These are phyloP conservation scores for Hippophae rhamnoides DNA, from an alignment of 306 rosid genomes.

Conservation along the genomic window DNA sequence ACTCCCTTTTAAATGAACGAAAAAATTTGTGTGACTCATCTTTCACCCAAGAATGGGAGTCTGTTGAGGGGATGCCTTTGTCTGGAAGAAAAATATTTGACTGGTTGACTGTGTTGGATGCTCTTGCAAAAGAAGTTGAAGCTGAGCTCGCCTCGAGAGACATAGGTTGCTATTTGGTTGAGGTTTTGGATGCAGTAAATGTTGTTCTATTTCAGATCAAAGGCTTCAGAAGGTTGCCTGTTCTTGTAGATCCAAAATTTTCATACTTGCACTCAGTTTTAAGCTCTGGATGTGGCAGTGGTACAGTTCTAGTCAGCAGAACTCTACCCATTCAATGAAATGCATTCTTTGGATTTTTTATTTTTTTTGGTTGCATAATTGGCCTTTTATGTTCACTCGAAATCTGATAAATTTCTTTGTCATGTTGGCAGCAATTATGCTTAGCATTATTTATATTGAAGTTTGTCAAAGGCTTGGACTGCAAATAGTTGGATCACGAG, in stretches of 20 bases:
- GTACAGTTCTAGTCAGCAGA: constrained; percentile 6
- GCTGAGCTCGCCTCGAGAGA: constrained; percentile 5
- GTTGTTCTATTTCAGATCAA: constrained; percentile 9
- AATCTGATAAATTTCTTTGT: not conserved
- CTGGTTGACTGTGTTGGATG: constrained; percentile 12
- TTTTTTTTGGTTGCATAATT: not conserved
- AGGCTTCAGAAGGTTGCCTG: constrained; percentile 11
- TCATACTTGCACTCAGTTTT: constrained; percentile 14
- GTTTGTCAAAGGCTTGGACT: constrained; percentile 1
- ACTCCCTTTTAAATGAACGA: constrained; percentile 1
- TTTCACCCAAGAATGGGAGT: constrained; percentile 1
- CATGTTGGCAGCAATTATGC: constrained; percentile 10
- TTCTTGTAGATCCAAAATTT: constrained; percentile 5
- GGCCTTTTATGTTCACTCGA: not conserved
- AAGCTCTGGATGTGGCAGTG: constrained; percentile 15
- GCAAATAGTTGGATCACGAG: constrained; percentile 13
- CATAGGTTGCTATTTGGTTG: constrained; percentile 8
- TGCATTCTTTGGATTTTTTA: not conserved
- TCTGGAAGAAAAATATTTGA: constrained; percentile 1
- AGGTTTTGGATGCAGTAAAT: constrained; percentile 16
- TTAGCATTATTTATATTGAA: constrained; percentile 5
- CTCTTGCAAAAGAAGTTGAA: constrained; percentile 12
- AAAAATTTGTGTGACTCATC: not conserved
- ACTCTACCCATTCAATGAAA: constrained; percentile 4
- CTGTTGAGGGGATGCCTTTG: constrained; percentile 3